phyloP scores from a whole-genome alignment of 495 filamentous ascomycete genomes.

The Aspergillus conjunctus region DNA sequence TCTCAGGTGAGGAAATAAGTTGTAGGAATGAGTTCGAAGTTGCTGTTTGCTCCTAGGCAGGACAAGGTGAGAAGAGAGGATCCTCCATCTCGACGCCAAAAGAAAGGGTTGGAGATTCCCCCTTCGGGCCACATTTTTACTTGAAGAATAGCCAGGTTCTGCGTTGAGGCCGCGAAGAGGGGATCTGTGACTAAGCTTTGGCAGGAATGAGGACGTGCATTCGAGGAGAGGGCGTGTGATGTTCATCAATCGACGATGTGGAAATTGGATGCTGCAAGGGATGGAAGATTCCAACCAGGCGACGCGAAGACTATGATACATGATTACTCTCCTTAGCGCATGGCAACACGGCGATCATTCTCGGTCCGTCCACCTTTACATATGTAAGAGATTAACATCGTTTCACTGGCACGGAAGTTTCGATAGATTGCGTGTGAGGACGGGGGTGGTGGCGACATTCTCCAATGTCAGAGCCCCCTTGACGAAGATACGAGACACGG shows the following conservation, averaged over 20 bases:
- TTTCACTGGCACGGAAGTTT: too few species aligned
- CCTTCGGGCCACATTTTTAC: neutral
- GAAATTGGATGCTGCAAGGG: neutral
- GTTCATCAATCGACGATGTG: neutral
- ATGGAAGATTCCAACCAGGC: neutral
- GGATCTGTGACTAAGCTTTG: neutral
- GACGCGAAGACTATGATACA: neutral
- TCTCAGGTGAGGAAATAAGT: neutral
- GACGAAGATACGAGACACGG: neutral
- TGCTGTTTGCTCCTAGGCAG: too few species aligned
- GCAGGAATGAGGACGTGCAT: neutral
- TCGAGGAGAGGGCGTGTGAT: neutral
- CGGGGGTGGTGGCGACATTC: too few species aligned
- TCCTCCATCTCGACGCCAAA: neutral
- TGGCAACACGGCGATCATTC: neutral
- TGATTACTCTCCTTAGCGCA: neutral
- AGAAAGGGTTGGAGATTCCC: neutral
- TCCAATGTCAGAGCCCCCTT: neutral
- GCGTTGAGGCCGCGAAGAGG: neutral
- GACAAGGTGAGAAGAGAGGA: too few species aligned
- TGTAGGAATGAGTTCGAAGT: too few species aligned
- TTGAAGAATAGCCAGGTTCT: neutral
- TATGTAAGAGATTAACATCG: neutral
- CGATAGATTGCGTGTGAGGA: too few species aligned
- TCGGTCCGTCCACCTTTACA: neutral